phyloP scores from a whole-genome alignment of 371 early-diverging fungal genomes.

The Mortierella sp. region DNA sequence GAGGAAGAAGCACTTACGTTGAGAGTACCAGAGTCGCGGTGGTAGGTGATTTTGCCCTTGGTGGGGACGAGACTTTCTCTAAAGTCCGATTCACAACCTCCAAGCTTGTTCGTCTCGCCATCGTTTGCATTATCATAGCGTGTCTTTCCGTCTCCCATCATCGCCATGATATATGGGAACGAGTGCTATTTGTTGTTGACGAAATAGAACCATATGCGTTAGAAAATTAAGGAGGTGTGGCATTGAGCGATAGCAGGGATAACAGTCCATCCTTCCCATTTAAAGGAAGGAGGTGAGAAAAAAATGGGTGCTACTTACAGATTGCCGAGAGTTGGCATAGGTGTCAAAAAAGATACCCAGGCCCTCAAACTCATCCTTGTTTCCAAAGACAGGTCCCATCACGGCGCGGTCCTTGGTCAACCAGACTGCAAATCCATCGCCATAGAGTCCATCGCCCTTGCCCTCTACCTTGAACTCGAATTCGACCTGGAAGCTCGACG shows the following conservation, averaged over 20 bases:
- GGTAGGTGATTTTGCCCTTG: conserved; percentile 85
- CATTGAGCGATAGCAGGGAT: neutral
- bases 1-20: conserved; percentile 60
- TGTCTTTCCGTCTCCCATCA: conserved; percentile 92
- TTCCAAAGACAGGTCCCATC: conserved; percentile 93
- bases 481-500: conserved; percentile 88
- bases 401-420: conserved; percentile 72
- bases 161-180: conserved; percentile 93
- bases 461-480: conserved; percentile 93
- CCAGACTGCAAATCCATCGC: conserved; percentile 99
- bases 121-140: conserved; percentile 88
- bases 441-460: conserved; percentile 72
- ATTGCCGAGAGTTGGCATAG: conserved; percentile 89
- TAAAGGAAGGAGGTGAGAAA: neutral
- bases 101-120: conserved; percentile 76
- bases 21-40: conserved; percentile 70
- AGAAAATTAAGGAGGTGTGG: neutral
- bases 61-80: conserved; percentile 77
- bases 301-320: conserved; percentile 54
- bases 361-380: conserved; percentile 89
- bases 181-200: conserved; percentile 56
- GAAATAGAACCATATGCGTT: neutral
- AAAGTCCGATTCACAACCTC: conserved; percentile 86
- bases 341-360: conserved; percentile 96
- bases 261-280: neutral